Percentiles rank a stretch among this genome's conserved stretches.
These are phyloP conservation scores for Leccinum laetum DNA, from an alignment of 1,284 basidiomycete genomes.

Conservation along the genomic window DNA sequence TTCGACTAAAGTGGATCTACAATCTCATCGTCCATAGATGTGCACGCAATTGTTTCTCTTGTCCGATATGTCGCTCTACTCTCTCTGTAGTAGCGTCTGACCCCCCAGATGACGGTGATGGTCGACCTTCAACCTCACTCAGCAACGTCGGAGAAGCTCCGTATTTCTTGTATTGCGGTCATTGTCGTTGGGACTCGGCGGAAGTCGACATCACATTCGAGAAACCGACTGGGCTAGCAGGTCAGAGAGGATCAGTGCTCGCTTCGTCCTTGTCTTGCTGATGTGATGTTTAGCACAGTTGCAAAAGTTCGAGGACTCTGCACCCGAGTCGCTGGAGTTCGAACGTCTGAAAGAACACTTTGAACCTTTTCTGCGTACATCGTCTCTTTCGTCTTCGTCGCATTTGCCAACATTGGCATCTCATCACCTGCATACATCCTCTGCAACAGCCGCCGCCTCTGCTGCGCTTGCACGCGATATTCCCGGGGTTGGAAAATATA, in stretches of 20 bases:
- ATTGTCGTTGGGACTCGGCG: slow-evolving; percentile 95
- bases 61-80: slow-evolving; percentile 89
- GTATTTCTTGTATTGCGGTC: slow-evolving; percentile 89
- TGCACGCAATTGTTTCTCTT: slow-evolving; percentile 96
- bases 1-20: background rate
- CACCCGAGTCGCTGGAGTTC: slow-evolving; percentile 84
- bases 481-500: too few species aligned
- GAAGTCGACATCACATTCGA: slow-evolving; percentile 92
- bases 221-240: slow-evolving; percentile 70
- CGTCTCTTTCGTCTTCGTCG: slow-evolving; percentile 65
- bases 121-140: slow-evolving; percentile 47
- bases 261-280: slow-evolving; percentile 2
- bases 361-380: slow-evolving; percentile 83
- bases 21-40: slow-evolving; percentile 58
- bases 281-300: slow-evolving; percentile 66
- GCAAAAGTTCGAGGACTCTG: slow-evolving; percentile 85
- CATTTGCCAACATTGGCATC: slow-evolving; percentile 45
- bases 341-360: slow-evolving; percentile 94
- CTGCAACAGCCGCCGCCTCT: slow-evolving; percentile 84
- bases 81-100: slow-evolving; percentile 88
- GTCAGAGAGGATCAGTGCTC: slow-evolving; percentile 45
- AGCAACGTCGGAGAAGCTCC: slow-evolving; percentile 77
- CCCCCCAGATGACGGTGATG: slow-evolving; percentile 65
- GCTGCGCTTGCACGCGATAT: slow-evolving; percentile 67
- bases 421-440: slow-evolving; percentile 71